Evolutionary conservation across 495 filamentous ascomycete species (phyloP).

Genomic region (Talaromyces stipitatus): DNA sequence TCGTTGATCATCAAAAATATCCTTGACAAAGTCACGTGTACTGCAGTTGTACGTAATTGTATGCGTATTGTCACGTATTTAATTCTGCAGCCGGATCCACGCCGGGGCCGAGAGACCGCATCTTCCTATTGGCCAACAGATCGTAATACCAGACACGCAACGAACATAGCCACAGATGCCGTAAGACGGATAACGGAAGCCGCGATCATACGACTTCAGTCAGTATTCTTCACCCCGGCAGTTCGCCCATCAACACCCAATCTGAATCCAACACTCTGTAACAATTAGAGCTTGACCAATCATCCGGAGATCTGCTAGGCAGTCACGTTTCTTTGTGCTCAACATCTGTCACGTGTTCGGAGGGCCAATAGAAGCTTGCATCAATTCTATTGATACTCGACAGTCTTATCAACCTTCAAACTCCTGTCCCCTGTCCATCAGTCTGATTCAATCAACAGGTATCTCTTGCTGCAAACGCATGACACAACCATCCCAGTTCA

Average conservation of each 20-base stretch:
- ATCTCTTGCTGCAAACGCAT: not conserved
- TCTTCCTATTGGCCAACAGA: not conserved
- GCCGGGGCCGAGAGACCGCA: not conserved
- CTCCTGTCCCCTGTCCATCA: not conserved
- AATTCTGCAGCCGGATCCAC: not conserved
- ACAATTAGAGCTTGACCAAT: not conserved
- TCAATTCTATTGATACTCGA: not conserved
- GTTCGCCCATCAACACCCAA: not conserved
- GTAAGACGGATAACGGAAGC: not conserved
- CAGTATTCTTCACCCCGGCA: not conserved
- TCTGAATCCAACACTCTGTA: not conserved
- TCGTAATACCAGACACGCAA: not conserved
- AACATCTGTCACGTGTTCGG: not conserved
- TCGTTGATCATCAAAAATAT: not conserved
- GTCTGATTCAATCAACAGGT: no score
- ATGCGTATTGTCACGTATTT: not conserved
- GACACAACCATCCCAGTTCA: not conserved
- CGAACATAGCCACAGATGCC: not conserved
- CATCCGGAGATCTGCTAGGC: not conserved
- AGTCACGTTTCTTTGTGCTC: not conserved
- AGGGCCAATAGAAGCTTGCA: not conserved
- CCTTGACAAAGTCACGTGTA: not conserved
- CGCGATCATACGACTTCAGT: slow-evolving; percentile 4
- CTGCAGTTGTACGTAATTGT: not conserved
- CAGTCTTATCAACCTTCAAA: not conserved